Percentiles rank a stretch among this genome's conserved stretches.
Conservation (phyloP, 2,329 filamentous ascomycete species). For the Penicillium sp. region DNA sequence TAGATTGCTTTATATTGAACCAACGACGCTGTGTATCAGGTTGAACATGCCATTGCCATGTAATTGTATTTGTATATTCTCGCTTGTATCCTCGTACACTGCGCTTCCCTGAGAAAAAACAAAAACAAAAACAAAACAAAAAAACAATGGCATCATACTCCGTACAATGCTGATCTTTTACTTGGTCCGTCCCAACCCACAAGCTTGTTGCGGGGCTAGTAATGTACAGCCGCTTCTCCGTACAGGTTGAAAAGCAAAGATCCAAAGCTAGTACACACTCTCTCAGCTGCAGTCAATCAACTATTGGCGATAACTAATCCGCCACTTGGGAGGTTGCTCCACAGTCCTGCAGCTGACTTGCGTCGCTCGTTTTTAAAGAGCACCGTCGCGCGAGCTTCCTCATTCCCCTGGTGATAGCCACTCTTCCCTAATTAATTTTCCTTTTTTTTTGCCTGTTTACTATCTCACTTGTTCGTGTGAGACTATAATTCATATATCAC, state of each 20-base stretch:
- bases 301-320: slow-evolving; percentile 30
- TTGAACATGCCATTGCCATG: too few species aligned
- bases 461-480: slow-evolving; percentile 4
- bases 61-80: too few species aligned
- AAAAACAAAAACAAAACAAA: too few species aligned
- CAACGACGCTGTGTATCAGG: too few species aligned
- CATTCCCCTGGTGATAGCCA: slow-evolving; percentile 8
- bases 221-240: background rate
- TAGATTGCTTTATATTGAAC: too few species aligned
- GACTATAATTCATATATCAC: slow-evolving; percentile 19
- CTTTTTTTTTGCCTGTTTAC: background rate
- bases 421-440: slow-evolving; percentile 12
- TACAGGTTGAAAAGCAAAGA: slow-evolving; percentile 9
- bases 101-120: too few species aligned
- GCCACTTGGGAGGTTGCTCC: slow-evolving; percentile 20
- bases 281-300: slow-evolving; percentile 21
- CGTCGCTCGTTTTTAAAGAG: slow-evolving; percentile 25
- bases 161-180: slow-evolving; percentile 19
- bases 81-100: too few species aligned
- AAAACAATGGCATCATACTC: background rate
- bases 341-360: slow-evolving; percentile 27
- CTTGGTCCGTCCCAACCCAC: slow-evolving; percentile 12
- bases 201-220: slow-evolving; percentile 25
- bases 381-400: slow-evolving; percentile 10
- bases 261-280: slow-evolving; percentile 22